Percentiles rank a stretch among this genome's conserved stretches.
These are phyloP conservation scores for Mycosphaerella sp. DNA, from an alignment of 2,329 filamentous ascomycete genomes.

Conservation along the genomic window DNA sequence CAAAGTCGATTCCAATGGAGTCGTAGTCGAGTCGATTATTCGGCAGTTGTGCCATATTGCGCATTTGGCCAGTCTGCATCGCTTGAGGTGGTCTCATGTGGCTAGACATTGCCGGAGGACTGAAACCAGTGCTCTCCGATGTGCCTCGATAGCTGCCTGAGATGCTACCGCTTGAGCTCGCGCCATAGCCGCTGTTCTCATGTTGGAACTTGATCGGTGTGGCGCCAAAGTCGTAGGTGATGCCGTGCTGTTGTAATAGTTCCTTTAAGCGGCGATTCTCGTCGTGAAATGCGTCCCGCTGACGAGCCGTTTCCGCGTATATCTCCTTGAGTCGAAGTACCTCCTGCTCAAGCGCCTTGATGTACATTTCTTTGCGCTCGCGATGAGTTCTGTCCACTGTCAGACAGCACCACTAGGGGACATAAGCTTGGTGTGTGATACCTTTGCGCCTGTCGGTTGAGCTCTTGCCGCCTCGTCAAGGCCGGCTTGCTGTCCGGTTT, in stretches of 20 bases:
- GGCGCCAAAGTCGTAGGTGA: constrained; percentile 47
- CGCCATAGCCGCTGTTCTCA: constrained; percentile 37
- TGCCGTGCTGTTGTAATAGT: constrained; percentile 53
- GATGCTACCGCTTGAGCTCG: constrained; percentile 49
- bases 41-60: constrained; percentile 28
- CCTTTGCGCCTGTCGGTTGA: constrained; percentile 95
- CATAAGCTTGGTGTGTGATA: constrained; percentile 38
- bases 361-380: constrained; percentile 93
- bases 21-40: constrained; percentile 60
- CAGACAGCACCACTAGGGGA: constrained; percentile 1
- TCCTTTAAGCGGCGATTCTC: constrained; percentile 74
- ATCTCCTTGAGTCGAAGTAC: constrained; percentile 81
- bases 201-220: constrained; percentile 35
- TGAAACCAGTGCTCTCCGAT: constrained; percentile 43
- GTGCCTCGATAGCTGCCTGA: constrained; percentile 55
- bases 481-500: constrained; percentile 97
- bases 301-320: constrained; percentile 66
- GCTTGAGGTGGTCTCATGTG: constrained; percentile 11
- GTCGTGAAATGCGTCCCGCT: constrained; percentile 67
- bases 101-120: constrained; percentile 36
- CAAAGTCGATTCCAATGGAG: constrained; percentile 81
- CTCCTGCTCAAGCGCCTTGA: constrained; percentile 88
- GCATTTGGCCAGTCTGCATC: constrained; percentile 17
- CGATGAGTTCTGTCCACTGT: constrained; percentile 69
- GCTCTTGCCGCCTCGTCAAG: constrained; percentile 81